phyloP scores from a whole-genome alignment of 139 green algal genomes.

The Tetraselmis chui region DNA sequence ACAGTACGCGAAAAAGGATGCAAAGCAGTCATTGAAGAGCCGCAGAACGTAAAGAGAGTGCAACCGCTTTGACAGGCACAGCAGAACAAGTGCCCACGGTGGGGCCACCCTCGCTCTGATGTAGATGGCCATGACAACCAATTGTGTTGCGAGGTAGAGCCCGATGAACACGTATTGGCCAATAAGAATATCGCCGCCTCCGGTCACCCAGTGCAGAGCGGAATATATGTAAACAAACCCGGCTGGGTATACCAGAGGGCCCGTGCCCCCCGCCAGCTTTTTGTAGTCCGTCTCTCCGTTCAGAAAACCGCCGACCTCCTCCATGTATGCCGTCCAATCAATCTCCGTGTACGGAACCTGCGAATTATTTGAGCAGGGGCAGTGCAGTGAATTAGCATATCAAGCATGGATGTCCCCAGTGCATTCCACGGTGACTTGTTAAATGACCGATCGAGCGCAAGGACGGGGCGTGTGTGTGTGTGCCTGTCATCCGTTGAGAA shows the following conservation, averaged over 20 bases:
- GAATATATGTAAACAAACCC: conserved; percentile 75
- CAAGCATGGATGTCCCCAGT: no score
- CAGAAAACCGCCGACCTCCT: conserved; percentile 27
- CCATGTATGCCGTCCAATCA: conserved; percentile 54
- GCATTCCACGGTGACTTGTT: background rate
- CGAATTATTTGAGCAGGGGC: background rate
- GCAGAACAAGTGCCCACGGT: conserved; percentile 57
- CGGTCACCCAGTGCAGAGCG: conserved; percentile 45
- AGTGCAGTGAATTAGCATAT: background rate
- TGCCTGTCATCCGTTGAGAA: no score
- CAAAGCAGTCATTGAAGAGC: conserved; percentile 83
- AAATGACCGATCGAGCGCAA: no score
- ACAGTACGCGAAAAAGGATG: conserved; percentile 51
- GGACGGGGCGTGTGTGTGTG: no score
- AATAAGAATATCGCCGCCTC: conserved; percentile 24
- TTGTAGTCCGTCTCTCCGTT: conserved; percentile 73
- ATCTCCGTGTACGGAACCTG: conserved; percentile 26
- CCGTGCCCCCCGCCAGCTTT: conserved; percentile 62
- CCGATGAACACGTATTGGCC: conserved; percentile 44
- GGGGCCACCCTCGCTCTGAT: conserved; percentile 28
- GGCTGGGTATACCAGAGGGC: conserved; percentile 80
- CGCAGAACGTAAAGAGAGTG: conserved; percentile 82
- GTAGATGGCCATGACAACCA: conserved; percentile 55
- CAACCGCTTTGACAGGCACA: conserved; percentile 69
- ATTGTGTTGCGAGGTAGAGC: conserved; percentile 61